These are phyloP conservation scores for Colletotrichum sp. DNA, from an alignment of 2,329 filamentous ascomycete species.

Conservation along the genomic window DNA sequence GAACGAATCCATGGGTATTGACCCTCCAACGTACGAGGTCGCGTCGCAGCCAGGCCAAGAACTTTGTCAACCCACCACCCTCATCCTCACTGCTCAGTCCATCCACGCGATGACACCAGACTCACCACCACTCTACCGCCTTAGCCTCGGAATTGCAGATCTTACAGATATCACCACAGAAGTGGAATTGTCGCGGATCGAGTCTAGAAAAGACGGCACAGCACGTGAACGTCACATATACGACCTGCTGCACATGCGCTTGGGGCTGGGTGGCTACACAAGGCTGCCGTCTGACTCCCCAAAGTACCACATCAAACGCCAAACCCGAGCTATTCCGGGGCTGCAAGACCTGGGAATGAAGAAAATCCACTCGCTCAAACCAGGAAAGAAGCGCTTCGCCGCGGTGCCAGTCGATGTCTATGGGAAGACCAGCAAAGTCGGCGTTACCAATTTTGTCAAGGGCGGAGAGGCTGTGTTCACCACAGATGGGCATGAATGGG, in stretches of 20 bases:
- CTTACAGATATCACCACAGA: neutral
- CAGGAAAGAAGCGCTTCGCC: neutral
- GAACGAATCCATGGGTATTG: neutral
- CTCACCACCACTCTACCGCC: neutral
- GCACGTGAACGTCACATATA: neutral
- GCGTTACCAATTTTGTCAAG: neutral
- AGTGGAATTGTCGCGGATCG: neutral
- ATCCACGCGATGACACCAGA: slow-evolving; percentile 1
- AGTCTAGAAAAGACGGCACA: neutral
- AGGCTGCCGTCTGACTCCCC: slow-evolving; percentile 2
- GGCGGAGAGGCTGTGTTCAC: neutral
- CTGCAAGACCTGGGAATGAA: neutral
- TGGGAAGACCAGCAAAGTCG: neutral
- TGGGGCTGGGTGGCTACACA: neutral
- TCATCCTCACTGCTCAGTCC: neutral
- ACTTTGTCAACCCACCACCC: neutral
- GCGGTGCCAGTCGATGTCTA: neutral
- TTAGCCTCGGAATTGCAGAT: neutral
- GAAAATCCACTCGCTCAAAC: neutral
- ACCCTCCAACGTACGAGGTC: neutral
- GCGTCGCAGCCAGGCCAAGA: neutral
- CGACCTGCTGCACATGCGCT: neutral
- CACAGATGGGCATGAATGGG: neutral
- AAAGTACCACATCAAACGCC: neutral
- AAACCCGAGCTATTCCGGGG: neutral